These are phyloP conservation scores for Boletus fagicola DNA, from an alignment of 768 basidiomycete genomes.

Conservation along the genomic window DNA sequence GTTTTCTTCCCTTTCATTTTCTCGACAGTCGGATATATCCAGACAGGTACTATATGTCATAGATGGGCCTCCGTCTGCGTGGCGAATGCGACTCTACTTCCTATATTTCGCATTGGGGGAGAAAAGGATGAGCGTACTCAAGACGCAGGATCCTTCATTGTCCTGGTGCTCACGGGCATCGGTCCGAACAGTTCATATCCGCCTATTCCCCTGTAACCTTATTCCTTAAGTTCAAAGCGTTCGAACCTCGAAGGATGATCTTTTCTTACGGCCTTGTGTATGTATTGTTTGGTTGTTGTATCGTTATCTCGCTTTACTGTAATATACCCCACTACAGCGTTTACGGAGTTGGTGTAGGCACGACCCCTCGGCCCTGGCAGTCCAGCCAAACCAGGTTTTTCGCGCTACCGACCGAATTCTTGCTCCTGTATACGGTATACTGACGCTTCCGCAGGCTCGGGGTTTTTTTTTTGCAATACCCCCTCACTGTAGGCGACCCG, in stretches of 20 bases:
- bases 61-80: not conserved
- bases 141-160: not conserved
- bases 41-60: not conserved
- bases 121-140: not conserved
- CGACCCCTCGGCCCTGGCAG: not conserved
- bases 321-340: not conserved
- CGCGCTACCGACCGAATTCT: not conserved
- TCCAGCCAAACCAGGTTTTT: not conserved
- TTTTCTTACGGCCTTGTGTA: not conserved
- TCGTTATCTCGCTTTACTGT: not conserved
- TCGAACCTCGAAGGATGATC: not conserved
- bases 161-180: not conserved
- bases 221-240: not conserved
- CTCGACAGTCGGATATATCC: not conserved
- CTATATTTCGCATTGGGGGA: not conserved
- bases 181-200: not conserved
- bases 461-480: not conserved
- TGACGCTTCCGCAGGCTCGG: not conserved
- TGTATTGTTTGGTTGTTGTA: not conserved
- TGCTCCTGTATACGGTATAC: not conserved
- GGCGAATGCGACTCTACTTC: not conserved
- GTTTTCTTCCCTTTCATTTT: not conserved
- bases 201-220: not conserved
- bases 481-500: not conserved
- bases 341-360: not conserved